Base-by-base conservation (phyloP, 2,329 filamentous ascomycete genomes). In the Pleurostoma richardsiae region DNA sequence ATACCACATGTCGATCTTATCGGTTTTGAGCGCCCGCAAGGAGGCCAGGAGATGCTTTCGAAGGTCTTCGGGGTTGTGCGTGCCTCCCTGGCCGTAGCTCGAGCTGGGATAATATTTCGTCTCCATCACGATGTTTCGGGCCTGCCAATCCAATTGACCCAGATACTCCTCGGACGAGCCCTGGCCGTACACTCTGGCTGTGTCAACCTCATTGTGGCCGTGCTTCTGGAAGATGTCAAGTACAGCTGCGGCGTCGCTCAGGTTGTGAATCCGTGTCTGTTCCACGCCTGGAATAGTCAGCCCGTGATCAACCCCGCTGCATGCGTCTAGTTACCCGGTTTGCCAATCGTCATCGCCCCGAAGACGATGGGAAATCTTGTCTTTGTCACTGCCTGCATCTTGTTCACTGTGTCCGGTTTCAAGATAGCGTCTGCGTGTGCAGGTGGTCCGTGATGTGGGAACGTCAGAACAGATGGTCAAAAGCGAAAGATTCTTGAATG, bases 181-280 rank as follows among this genome's bases (percentile, higher is more conserved):
- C 30, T 67, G 74, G 40, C 84, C 71, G 53, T 89, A 89, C 4
- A 74, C 61, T 10, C 84, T 75, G 0, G 85, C 84, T 1, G 84
- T 88, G 59, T 89, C 85, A 43, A 89, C 63, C 57, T 89, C 85
- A 56, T 79, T 76, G 66, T 87, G 83, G 19, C 84, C 84, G 56
- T 80, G 73, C 28, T 72, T 68, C 60, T 86, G 81, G 59, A 88
- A 80, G 51, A 80, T 71, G 60, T 86, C 80, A 33, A 88, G 72
- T 44, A 77, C 77, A 50, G 73, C 71, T 48, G 77, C 80, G 61
- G 75, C 82, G 29, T 82, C 79, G 41, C 79, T 42, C 5, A 62
- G 43, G n/a, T 53, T 49, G 40, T 58, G 48, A 1, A 65, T 56
- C 3, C 60, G 59, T 3, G 55, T 48, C 52, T 59, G 56, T 30